Base-by-base conservation (phyloP, 2,329 filamentous ascomycete species). In the Scedosporium dehoogii region DNA sequence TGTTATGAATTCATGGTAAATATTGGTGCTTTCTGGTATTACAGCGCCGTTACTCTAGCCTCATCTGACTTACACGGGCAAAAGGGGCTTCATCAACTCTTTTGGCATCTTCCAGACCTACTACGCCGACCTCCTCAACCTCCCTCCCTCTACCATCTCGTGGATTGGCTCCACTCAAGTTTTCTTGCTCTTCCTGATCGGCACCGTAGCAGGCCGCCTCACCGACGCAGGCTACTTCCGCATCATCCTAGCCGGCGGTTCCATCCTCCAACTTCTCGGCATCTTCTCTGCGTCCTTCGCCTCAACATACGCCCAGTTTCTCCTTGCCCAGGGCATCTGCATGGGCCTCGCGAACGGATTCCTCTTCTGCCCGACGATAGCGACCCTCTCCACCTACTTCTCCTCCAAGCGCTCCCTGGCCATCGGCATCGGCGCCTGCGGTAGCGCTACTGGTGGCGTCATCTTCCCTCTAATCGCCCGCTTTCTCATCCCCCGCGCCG, bases 381-480 rank as follows among this genome's bases (percentile, higher is more conserved):
- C 87, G 1, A 81, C 88, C 3, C 74, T 90, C 1, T 82, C 86
- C 3, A 86, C 87, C 10, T 90, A 90, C 67, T 90, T 89, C 68
- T 75, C 73, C 62, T 78, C 73, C 55, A 81, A 77, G 64, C 78
- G 84, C 56, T 79, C 81, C 0, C 72, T 89, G 2, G 86, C 83
- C 9, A 80, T 89, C 60, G 87, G 86, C 14, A 71, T 89, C 21
- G 78, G 81, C 1, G 84, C 85, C 0, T 78, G 78, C 23, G 87
- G 87, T 9, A 82, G 80, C 60, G 82, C 80, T 21, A 78, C 86
- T 9, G 84, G 84, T 10, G 83, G 84, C 1, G 73, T 86, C 1
- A 70, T 87, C 6, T 87, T 84, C 67, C 84, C 85, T 14, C 55
- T 59, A 21, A 66, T 66, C 60, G 63, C 65, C 4, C 61, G 65